These are phyloP conservation scores for Hypoxylon sp. DNA, from an alignment of 2,329 filamentous ascomycete species.

Conservation along the genomic window DNA sequence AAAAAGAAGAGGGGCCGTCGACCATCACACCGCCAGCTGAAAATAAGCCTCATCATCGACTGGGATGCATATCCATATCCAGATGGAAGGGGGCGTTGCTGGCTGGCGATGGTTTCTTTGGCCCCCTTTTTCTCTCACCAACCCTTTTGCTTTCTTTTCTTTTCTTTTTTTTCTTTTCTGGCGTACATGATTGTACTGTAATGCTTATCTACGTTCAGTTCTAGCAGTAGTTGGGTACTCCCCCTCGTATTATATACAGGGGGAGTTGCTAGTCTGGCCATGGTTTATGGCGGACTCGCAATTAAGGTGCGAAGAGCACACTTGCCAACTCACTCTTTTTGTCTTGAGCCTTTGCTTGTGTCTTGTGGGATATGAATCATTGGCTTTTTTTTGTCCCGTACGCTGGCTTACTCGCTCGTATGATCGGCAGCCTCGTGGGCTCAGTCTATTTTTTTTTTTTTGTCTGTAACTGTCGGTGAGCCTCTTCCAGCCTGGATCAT, in stretches of 20 bases:
- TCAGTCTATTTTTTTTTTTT: background rate
- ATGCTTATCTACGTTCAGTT: conserved; percentile 26
- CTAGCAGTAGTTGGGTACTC: conserved; percentile 43
- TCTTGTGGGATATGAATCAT: background rate
- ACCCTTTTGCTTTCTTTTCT: conserved; percentile 6
- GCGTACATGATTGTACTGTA: conserved; percentile 35
- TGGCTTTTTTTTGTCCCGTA: background rate
- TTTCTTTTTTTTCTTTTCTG: no score
- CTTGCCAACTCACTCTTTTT: conserved; percentile 42
- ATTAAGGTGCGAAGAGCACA: conserved; percentile 47
- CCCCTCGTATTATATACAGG: conserved; percentile 12
- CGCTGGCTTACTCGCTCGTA: background rate
- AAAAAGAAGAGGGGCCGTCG: background rate
- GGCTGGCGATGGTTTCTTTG: conserved; percentile 5
- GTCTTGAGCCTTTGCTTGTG: background rate
- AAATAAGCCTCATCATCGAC: conserved; percentile 1
- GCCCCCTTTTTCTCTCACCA: background rate
- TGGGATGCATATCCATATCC: no score
- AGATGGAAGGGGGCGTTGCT: conserved; percentile 10
- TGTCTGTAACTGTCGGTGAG: background rate
- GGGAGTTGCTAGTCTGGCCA: conserved; percentile 38
- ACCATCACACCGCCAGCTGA: conserved; percentile 7
- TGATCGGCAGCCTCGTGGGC: background rate
- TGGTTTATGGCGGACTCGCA: conserved; percentile 35
- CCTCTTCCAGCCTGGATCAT: background rate